phyloP scores from a whole-genome alignment of 176 grass and related monocot genomes.

The Phoenix roebelenii region DNA sequence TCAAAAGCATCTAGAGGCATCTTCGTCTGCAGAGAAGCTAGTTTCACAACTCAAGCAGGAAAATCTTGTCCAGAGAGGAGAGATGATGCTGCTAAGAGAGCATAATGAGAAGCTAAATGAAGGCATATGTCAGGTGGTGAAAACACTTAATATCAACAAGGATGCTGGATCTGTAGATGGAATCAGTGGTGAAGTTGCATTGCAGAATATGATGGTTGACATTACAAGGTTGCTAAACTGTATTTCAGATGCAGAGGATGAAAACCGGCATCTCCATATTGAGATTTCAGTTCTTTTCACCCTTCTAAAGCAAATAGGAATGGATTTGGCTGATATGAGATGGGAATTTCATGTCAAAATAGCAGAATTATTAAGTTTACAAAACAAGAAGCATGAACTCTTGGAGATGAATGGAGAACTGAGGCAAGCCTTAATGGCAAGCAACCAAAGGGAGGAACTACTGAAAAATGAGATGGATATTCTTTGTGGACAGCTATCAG shows the following conservation, averaged over 20 bases:
- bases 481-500: slow-evolving; percentile 34
- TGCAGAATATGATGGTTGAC: slow-evolving; percentile 42
- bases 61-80: slow-evolving; percentile 24
- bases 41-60: slow-evolving; percentile 56
- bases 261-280: slow-evolving; percentile 38
- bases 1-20: slow-evolving; percentile 30
- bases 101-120: slow-evolving; percentile 55
- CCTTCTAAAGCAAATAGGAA: slow-evolving; percentile 55
- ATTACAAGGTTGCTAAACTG: slow-evolving; percentile 42
- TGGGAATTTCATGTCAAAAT: slow-evolving; percentile 35
- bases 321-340: slow-evolving; percentile 48
- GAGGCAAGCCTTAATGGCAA: slow-evolving; percentile 33
- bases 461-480: slow-evolving; percentile 43
- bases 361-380: slow-evolving; percentile 27
- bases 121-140: slow-evolving; percentile 47
- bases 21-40: slow-evolving; percentile 34
- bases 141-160: slow-evolving; percentile 43
- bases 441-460: slow-evolving; percentile 32
- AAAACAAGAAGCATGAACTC: slow-evolving; percentile 32
- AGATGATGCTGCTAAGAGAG: slow-evolving; percentile 36
- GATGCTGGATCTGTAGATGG: slow-evolving; percentile 39
- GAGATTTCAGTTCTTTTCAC: slow-evolving; percentile 56
- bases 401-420: slow-evolving; percentile 41
- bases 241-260: slow-evolving; percentile 50
- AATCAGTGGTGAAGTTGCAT: slow-evolving; percentile 44